Evolutionary conservation across 371 early-diverging fungal species (phyloP), one percentile per base, ranked within the genome.

Genomic region (Choanephora cucurbitarum): DNA sequence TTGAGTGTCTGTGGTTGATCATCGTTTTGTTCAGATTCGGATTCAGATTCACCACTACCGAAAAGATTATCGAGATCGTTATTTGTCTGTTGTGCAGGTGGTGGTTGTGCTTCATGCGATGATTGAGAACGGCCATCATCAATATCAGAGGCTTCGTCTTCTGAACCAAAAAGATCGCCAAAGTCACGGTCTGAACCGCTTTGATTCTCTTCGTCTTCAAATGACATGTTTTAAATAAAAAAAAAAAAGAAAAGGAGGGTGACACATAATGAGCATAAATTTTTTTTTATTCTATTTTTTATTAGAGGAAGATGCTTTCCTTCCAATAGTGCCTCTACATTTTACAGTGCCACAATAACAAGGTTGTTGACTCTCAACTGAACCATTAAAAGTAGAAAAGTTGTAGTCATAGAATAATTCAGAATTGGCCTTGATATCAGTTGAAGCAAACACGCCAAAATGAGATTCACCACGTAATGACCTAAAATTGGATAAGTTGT

Each of bases 331-430:
- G 7, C 93, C 93, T 31, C 91, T 75, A 59, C 95, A 94, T 13
- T 73, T 83, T 18, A 52, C 48, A 22, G 81, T 72, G 0, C 88
- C 92, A 64, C 95, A 94, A 19, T 83, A 72, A 62, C 95, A 93
- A 24, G 14, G 33, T 45, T 77, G 79, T 55, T 83, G 83, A 62
- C 81, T 83, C 44, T 81, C 81, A 1, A 80, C 85, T 6, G 84
- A 87, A 54, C 75, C 74, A 45, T 58, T 60, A 52, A 87, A 90
- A 0, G 81, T 66, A 14, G 88, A 84, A 64, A 91, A 94, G 34
- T 89, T 87, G 62, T 94, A 96, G 67, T 96, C 93, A 60, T 94
- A 94, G 41, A 89, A 89, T 37, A 96, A 62, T 64, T 96, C 95
- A 9, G 85, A 64, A 15, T 81, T 79, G 0, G 84, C 74, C n/a